A percentile compares a stretch with the other conserved stretches of the same genome.
Evolutionary conservation across 805 yeast species (phyloP).

Genomic region (Hanseniaspora lindneri): DNA sequence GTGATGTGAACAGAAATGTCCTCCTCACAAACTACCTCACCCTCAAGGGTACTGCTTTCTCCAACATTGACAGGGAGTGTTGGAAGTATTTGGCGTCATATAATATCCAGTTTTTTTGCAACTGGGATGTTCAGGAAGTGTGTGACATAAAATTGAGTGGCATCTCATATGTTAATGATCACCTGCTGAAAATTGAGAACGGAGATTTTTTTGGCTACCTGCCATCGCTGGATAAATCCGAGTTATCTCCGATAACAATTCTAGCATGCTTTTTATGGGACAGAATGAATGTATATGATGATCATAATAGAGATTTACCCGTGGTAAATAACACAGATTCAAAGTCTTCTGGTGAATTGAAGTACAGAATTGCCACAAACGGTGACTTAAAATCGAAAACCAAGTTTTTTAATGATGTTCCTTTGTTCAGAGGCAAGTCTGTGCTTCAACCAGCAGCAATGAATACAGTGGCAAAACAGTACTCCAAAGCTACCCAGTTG

Average conservation of each 20-base stretch:
- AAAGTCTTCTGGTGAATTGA: not conserved
- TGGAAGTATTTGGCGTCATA: slow-evolving; percentile 13
- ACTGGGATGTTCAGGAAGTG: slow-evolving; percentile 15
- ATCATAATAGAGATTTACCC: slow-evolving; percentile 13
- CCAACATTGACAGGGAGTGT: slow-evolving; percentile 12
- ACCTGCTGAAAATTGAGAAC: slow-evolving; percentile 3
- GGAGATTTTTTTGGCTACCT: slow-evolving; percentile 4
- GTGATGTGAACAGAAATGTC: slow-evolving; percentile 9
- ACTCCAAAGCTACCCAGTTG: slow-evolving; percentile 10
- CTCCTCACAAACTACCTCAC: slow-evolving; percentile 13
- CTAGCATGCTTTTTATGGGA: slow-evolving; percentile 15
- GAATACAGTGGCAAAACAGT: slow-evolving; percentile 14
- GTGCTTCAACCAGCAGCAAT: slow-evolving; percentile 6
- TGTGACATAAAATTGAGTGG: not conserved
- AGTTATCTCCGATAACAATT: slow-evolving; percentile 9
- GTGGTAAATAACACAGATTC: slow-evolving; percentile 5
- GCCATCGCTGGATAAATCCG: slow-evolving; percentile 12
- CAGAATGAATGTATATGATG: slow-evolving; percentile 7
- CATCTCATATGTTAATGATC: slow-evolving; percentile 4
- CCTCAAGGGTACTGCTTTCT: slow-evolving; percentile 12
- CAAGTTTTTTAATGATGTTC: slow-evolving; percentile 2
- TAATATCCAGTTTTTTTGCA: slow-evolving; percentile 5
- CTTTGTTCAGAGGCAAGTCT: slow-evolving; percentile 13
- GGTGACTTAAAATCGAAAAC: not conserved
- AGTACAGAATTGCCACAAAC: slow-evolving; percentile 10